Conservation (phyloP, 1,284 basidiomycete species). For the Fomes fomentarius region DNA sequence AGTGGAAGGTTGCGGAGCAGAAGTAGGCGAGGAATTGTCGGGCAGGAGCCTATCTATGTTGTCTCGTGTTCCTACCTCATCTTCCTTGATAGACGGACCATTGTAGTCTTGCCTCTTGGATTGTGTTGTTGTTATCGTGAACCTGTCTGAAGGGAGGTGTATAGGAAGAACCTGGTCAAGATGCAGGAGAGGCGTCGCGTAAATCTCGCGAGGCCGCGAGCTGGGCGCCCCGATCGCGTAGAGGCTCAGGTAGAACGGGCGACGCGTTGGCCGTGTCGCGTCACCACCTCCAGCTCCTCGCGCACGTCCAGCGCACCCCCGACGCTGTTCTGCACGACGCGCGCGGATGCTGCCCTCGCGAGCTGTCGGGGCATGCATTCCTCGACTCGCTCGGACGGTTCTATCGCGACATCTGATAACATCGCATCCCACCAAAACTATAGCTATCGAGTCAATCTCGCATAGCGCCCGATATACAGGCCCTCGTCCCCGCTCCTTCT, state of each 20-base stretch:
- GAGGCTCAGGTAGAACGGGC: neutral
- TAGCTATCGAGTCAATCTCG: conserved; percentile 38
- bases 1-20: too few relatives aligned
- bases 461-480: conserved; percentile 20
- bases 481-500: neutral
- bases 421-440: conserved; percentile 26
- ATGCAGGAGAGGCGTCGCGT: conserved; percentile 5
- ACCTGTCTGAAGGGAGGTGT: neutral
- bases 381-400: conserved; percentile 21
- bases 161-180: neutral
- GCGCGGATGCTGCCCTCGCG: conserved; percentile 26
- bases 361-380: conserved; percentile 16
- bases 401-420: conserved; percentile 37
- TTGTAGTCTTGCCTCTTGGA: too few relatives aligned
- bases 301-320: neutral
- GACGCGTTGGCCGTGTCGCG: conserved; percentile 10
- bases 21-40: too few relatives aligned
- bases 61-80: too few relatives aligned
- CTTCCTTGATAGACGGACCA: too few relatives aligned
- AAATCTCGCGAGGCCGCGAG: conserved; percentile 8
- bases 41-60: too few relatives aligned
- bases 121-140: neutral
- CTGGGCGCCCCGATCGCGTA: conserved; percentile 24
- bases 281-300: too few relatives aligned
- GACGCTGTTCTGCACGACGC: neutral